Percentiles rank a stretch among this genome's conserved stretches.
Conservation (phyloP, 2,329 filamentous ascomycete genomes). For the Emergomyces orientalis region DNA sequence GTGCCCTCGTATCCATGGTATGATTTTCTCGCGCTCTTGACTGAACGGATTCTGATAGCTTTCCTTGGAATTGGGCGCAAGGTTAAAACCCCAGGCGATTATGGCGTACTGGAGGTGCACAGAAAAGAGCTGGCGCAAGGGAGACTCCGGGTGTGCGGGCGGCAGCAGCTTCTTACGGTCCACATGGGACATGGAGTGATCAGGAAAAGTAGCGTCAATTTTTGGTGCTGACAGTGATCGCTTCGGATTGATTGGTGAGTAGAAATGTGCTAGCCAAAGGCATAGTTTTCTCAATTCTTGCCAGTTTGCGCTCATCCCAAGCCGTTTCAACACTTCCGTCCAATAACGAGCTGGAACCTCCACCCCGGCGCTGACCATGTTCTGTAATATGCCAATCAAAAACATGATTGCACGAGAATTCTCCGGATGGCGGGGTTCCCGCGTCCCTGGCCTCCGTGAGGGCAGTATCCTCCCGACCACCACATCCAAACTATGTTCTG, state of each 20-base stretch:
- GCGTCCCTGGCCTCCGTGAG: slow-evolving; percentile 21
- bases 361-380: slow-evolving; percentile 38
- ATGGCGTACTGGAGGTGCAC: slow-evolving; percentile 38
- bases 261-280: slow-evolving; percentile 42
- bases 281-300: slow-evolving; percentile 44
- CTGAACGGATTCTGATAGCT: slow-evolving; percentile 17
- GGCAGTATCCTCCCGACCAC: slow-evolving; percentile 33
- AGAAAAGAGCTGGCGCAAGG: slow-evolving; percentile 36
- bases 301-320: slow-evolving; percentile 44
- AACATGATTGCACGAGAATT: slow-evolving; percentile 34
- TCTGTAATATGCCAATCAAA: slow-evolving; percentile 41
- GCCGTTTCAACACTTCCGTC: slow-evolving; percentile 50
- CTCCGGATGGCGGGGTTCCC: slow-evolving; percentile 15
- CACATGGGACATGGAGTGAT: background rate
- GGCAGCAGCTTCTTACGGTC: slow-evolving; percentile 5
- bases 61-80: slow-evolving; percentile 20
- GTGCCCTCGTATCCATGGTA: slow-evolving; percentile 34
- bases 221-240: background rate
- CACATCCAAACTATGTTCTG: slow-evolving; percentile 35
- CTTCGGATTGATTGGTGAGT: slow-evolving; percentile 19
- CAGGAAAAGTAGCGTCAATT: background rate
- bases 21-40: slow-evolving; percentile 19
- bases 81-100: slow-evolving; percentile 42
- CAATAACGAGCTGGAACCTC: slow-evolving; percentile 40
- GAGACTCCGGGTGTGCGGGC: slow-evolving; percentile 11